These are phyloP conservation scores for Colletotrichum theobromicola DNA, from an alignment of 2,329 filamentous ascomycete species.

Conservation along the genomic window DNA sequence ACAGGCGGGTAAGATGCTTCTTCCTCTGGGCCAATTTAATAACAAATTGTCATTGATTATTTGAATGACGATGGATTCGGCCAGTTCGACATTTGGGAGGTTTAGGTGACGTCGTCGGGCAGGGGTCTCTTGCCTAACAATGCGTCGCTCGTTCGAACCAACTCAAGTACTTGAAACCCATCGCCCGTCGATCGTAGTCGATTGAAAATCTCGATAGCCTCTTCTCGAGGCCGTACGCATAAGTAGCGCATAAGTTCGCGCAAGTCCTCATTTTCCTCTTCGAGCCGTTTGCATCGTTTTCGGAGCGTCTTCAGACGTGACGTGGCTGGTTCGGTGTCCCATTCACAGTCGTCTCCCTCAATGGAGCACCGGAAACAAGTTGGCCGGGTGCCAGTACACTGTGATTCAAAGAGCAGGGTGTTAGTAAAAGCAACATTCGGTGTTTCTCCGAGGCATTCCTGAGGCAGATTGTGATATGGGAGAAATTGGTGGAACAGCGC, in stretches of 20 bases:
- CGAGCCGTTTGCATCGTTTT: not conserved
- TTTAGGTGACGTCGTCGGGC: not conserved
- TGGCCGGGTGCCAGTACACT: slow-evolving; percentile 16
- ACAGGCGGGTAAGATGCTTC: too few relatives aligned
- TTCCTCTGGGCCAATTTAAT: too few relatives aligned
- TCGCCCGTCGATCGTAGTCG: slow-evolving; percentile 6
- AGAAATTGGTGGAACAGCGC: too few relatives aligned
- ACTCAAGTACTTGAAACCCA: not conserved
- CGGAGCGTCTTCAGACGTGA: not conserved
- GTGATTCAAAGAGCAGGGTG: not conserved
- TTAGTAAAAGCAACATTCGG: too few relatives aligned
- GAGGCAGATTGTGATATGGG: too few relatives aligned
- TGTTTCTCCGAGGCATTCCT: too few relatives aligned
- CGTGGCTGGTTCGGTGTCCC: slow-evolving; percentile 13
- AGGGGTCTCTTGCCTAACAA: not conserved
- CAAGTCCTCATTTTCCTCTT: slow-evolving; percentile 6
- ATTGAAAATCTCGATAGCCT: slow-evolving; percentile 1
- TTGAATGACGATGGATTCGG: not conserved
- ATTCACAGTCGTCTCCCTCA: slow-evolving; percentile 2
- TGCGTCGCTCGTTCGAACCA: not conserved
- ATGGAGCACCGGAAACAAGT: slow-evolving; percentile 5
- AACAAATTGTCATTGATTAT: too few relatives aligned
- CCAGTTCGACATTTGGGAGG: not conserved
- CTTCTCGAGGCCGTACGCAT: not conserved
- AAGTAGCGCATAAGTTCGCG: not conserved